These are phyloP conservation scores for Elsinoe batatas DNA, from an alignment of 2,329 filamentous ascomycete genomes.

Conservation along the genomic window DNA sequence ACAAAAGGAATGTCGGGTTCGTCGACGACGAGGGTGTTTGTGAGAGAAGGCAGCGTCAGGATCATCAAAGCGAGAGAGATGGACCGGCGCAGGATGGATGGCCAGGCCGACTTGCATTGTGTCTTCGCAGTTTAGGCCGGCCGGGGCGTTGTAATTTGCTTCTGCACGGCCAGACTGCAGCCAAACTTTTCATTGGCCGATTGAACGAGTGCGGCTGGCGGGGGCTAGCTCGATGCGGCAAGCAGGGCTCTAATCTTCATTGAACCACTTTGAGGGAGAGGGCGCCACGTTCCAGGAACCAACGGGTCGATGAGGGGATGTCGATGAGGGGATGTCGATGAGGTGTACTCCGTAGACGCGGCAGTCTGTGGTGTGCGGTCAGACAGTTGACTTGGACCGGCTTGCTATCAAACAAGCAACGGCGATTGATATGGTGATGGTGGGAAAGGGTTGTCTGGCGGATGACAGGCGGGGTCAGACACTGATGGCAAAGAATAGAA, in stretches of 20 bases:
- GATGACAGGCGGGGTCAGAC: neutral
- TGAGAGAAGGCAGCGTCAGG: conserved; percentile 2
- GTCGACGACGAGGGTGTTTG: conserved; percentile 11
- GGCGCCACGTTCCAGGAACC: conserved; percentile 11
- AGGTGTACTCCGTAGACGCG: neutral
- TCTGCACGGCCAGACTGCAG: neutral
- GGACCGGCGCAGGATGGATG: conserved; percentile 3
- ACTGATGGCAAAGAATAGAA: neutral
- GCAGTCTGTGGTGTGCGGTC: neutral
- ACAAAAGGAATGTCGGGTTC: conserved; percentile 6
- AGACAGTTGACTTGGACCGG: neutral
- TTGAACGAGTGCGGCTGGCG: conserved; percentile 1
- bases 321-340: neutral
- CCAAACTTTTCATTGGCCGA: conserved; percentile 10
- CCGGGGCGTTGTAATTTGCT: conserved; percentile 6
- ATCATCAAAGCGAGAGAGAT: conserved; percentile 1
- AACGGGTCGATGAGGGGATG: neutral
- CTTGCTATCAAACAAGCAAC: conserved; percentile 2
- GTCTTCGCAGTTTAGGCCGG: neutral
- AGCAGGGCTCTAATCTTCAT: neutral
- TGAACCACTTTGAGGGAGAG: neutral
- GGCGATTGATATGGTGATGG: conserved; percentile 7
- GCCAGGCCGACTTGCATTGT: neutral
- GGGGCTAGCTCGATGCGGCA: conserved; percentile 2
- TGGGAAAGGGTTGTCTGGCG: neutral